phyloP scores from a whole-genome alignment of 306 rosid species.

The Gastrolobium villosum region DNA sequence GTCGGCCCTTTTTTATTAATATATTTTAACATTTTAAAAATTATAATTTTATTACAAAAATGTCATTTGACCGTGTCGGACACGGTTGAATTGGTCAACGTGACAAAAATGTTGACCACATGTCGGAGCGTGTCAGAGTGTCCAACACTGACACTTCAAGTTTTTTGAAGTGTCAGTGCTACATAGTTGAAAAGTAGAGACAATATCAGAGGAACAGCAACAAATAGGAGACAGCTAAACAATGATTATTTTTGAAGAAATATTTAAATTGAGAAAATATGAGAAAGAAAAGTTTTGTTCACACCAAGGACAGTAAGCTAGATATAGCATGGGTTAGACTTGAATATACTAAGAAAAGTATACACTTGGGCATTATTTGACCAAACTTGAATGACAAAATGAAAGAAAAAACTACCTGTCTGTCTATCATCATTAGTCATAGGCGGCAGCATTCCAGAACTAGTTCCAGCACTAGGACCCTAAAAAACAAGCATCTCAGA shows the following conservation, averaged over 20 bases:
- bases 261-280: not conserved
- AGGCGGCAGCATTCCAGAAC: conserved; percentile 78
- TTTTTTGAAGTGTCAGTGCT: too few relatives aligned
- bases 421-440: conserved; percentile 64
- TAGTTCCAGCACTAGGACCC: conserved; percentile 80
- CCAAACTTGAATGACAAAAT: not conserved
- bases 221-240: not conserved
- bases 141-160: too few relatives aligned
- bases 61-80: too few relatives aligned
- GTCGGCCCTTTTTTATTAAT: too few relatives aligned
- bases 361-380: not conserved
- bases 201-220: not conserved
- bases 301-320: not conserved
- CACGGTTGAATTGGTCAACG: too few relatives aligned
- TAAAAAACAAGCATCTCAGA: conserved; percentile 46
- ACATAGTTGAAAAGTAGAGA: not conserved
- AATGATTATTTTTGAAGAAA: not conserved
- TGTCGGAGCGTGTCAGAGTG: too few relatives aligned
- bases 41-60: too few relatives aligned
- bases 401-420: conserved; percentile 60
- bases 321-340: not conserved
- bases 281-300: not conserved
- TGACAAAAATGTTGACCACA: too few relatives aligned
- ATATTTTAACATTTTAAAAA: too few relatives aligned
- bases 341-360: not conserved